Evolutionary conservation across 108 stramenopile species (phyloP).

Genomic region (Aurantiochytrium sp.): DNA sequence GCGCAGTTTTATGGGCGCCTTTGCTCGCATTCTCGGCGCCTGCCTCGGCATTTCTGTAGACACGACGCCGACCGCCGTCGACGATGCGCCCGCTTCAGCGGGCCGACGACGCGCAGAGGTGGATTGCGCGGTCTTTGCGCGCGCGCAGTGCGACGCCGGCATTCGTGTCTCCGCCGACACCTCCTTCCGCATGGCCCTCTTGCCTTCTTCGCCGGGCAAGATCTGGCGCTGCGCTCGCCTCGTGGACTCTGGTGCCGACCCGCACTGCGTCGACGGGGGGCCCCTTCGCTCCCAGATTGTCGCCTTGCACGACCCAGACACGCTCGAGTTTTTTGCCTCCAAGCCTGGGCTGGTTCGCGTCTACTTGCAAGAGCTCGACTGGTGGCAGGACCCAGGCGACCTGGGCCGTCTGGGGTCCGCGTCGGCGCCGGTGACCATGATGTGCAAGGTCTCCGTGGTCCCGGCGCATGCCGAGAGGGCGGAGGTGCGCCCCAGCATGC

Average conservation of each 20-base stretch:
- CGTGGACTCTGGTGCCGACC: not conserved
- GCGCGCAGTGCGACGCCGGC: not conserved
- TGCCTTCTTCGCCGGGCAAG: not conserved
- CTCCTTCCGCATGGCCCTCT: not conserved
- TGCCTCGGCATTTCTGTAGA: not conserved
- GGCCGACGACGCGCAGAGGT: not conserved
- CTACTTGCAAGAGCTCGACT: not conserved
- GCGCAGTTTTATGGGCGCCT: not conserved
- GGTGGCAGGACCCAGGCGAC: not conserved
- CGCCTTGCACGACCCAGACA: not conserved
- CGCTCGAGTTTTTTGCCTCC: not conserved
- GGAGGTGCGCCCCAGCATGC: not conserved
- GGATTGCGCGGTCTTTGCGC: not conserved
- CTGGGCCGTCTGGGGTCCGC: not conserved
- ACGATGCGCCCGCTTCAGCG: too few species aligned
- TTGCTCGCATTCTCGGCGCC: not conserved
- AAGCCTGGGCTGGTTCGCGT: not conserved
- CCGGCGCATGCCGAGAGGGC: not conserved
- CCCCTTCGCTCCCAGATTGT: not conserved
- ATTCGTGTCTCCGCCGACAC: not conserved
- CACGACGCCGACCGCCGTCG: too few species aligned
- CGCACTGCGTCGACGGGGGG: too few species aligned
- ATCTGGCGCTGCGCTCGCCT: not conserved
- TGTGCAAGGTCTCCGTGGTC: not conserved
- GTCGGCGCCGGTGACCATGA: not conserved